Evolutionary conservation across 345 rosid species (phyloP).

Genomic region (Triadica sebifera): DNA sequence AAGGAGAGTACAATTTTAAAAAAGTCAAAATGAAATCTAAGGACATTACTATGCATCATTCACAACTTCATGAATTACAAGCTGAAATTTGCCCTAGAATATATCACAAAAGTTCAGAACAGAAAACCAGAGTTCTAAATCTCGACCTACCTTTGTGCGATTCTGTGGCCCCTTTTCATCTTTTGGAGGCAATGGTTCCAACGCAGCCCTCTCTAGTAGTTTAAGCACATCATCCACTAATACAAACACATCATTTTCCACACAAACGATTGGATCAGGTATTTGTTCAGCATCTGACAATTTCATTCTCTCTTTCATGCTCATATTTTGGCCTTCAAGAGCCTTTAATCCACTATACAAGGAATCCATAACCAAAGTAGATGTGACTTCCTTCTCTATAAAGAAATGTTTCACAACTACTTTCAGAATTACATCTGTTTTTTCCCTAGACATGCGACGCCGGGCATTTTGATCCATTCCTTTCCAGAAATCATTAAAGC

Average conservation of each 20-base stretch:
- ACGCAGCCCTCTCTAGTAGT: conserved; percentile 74
- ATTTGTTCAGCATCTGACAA: conserved; percentile 57
- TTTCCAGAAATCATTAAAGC: conserved; percentile 83
- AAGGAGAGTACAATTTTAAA: too few relatives aligned
- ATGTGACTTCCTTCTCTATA: conserved; percentile 87
- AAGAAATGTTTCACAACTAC: conserved; percentile 86
- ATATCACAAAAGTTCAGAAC: too few relatives aligned
- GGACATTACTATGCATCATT: not conserved
- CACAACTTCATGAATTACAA: not conserved
- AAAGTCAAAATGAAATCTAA: too few relatives aligned
- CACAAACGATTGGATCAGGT: conserved; percentile 69
- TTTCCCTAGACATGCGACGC: conserved; percentile 76
- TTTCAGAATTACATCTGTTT: conserved; percentile 72
- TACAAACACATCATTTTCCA: conserved; percentile 73
- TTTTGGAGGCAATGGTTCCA: conserved; percentile 80
- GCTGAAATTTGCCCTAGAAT: not conserved
- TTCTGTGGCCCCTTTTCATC: conserved; percentile 84
- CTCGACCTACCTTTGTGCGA: conserved; percentile 63
- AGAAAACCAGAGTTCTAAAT: not conserved
- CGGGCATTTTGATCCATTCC: conserved; percentile 70
- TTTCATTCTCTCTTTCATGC: conserved; percentile 55
- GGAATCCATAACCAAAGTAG: conserved; percentile 99
- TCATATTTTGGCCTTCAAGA: conserved; percentile 75
- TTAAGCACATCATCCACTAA: conserved; percentile 79
- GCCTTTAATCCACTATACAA: conserved; percentile 94